Evolutionary conservation across 2,329 filamentous ascomycete genomes (phyloP).

Genomic region (Sporothrix luriei): DNA sequence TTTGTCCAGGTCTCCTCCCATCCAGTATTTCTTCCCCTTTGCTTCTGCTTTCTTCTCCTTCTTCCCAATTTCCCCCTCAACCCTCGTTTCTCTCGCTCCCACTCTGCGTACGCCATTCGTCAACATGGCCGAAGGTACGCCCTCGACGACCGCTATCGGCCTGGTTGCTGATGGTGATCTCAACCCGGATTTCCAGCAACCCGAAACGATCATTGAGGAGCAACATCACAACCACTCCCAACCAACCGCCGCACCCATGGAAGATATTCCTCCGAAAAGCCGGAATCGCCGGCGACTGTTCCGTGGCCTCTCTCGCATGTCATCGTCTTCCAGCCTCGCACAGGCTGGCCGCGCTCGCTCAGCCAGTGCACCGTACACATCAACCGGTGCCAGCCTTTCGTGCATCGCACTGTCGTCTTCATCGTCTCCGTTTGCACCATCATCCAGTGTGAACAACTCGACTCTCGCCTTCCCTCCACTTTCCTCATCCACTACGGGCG

Average conservation of each 20-base stretch:
- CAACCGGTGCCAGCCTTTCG: conserved; percentile 52
- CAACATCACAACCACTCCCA: conserved; percentile 26
- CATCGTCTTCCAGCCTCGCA: conserved; percentile 74
- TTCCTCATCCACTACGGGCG: conserved; percentile 40
- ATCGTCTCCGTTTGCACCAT: conserved; percentile 48
- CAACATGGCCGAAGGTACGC: conserved; percentile 13
- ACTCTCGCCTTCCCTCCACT: conserved; percentile 40
- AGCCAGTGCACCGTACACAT: conserved; percentile 67
- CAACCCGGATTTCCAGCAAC: conserved; percentile 32
- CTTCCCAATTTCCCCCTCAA: background rate
- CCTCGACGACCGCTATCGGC: background rate
- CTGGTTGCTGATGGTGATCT: conserved; percentile 1
- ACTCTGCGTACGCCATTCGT: background rate
- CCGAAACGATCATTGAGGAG: conserved; percentile 32
- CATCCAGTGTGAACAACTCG: conserved; percentile 38
- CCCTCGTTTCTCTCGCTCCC: background rate
- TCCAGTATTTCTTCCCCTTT: background rate
- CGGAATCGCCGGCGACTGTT: conserved; percentile 69
- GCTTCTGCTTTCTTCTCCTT: background rate
- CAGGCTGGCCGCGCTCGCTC: conserved; percentile 66
- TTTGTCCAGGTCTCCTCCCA: background rate
- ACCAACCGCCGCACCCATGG: conserved; percentile 29
- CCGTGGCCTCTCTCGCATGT: conserved; percentile 75
- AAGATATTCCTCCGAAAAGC: conserved; percentile 36
- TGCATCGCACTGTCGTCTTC: conserved; percentile 56